A percentile compares a stretch with the other conserved stretches of the same genome.
phyloP scores from a whole-genome alignment of 805 yeast species.

The Hanseniaspora mollemarum region DNA sequence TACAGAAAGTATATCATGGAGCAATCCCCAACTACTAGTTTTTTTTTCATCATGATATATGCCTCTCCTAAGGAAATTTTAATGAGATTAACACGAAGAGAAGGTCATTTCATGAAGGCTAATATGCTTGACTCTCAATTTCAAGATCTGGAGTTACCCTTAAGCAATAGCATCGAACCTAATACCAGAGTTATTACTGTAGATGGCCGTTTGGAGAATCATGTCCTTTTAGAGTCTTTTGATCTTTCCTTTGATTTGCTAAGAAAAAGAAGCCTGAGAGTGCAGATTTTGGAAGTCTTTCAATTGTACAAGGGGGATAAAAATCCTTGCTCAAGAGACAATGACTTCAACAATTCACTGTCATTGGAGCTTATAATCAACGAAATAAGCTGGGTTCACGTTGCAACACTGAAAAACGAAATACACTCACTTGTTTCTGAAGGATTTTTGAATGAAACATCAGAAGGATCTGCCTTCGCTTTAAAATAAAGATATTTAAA shows the following conservation, averaged over 20 bases:
- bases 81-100: conserved; percentile 49
- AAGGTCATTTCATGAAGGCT: conserved; percentile 77
- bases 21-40: conserved; percentile 29
- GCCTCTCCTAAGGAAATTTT: conserved; percentile 52
- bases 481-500: background rate
- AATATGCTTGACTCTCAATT: conserved; percentile 75
- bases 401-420: conserved; percentile 15
- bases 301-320: conserved; percentile 14
- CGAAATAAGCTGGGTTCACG: conserved; percentile 14
- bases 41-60: conserved; percentile 55
- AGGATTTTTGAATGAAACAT: conserved; percentile 4
- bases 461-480: background rate
- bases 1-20: conserved; percentile 56
- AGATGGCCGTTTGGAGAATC: conserved; percentile 18
- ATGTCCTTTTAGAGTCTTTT: conserved; percentile 13
- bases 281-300: conserved; percentile 15
- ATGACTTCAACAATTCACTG: conserved; percentile 6
- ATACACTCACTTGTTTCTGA: conserved; percentile 1
- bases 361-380: conserved; percentile 8
- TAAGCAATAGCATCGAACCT: conserved; percentile 27
- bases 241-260: conserved; percentile 14
- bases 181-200: conserved; percentile 28
- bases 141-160: conserved; percentile 61
- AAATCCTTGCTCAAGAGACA: conserved; percentile 11
- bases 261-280: conserved; percentile 10